phyloP scores from a whole-genome alignment of 768 basidiomycete species.

The Kwoniella botswanensis region DNA sequence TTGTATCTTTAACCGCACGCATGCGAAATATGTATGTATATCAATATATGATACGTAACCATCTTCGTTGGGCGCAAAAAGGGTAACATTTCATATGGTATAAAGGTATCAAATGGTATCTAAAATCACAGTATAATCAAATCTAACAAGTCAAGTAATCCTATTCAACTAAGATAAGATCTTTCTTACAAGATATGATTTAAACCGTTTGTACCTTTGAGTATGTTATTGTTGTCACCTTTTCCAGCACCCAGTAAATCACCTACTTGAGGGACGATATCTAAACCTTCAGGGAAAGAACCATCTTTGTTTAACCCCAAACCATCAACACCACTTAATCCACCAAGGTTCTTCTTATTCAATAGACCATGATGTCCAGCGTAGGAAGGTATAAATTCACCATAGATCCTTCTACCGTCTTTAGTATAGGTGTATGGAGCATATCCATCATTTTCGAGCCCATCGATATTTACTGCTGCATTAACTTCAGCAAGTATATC shows the following conservation, averaged over 20 bases:
- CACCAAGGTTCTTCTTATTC: slow-evolving; percentile 11
- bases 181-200: slow-evolving; percentile 9
- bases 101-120: neutral
- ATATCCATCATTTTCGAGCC: neutral
- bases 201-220: slow-evolving; percentile 12
- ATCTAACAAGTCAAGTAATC: no score
- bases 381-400: neutral
- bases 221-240: neutral
- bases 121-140: neutral
- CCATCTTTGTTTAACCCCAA: slow-evolving; percentile 17
- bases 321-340: slow-evolving; percentile 15
- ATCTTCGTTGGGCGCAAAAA: no score
- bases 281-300: slow-evolving; percentile 14
- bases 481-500: slow-evolving; percentile 16
- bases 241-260: slow-evolving; percentile 17
- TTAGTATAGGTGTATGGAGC: slow-evolving; percentile 4
- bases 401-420: slow-evolving; percentile 1
- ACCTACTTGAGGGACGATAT: slow-evolving; percentile 15
- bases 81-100: slow-evolving; percentile 4
- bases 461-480: slow-evolving; percentile 10
- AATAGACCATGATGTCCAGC: slow-evolving; percentile 4
- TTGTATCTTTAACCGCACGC: no score
- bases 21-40: no score
- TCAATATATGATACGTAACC: no score
- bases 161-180: neutral